Conservation (phyloP, 371 early-diverging fungal species). For the Mucor indicus region DNA sequence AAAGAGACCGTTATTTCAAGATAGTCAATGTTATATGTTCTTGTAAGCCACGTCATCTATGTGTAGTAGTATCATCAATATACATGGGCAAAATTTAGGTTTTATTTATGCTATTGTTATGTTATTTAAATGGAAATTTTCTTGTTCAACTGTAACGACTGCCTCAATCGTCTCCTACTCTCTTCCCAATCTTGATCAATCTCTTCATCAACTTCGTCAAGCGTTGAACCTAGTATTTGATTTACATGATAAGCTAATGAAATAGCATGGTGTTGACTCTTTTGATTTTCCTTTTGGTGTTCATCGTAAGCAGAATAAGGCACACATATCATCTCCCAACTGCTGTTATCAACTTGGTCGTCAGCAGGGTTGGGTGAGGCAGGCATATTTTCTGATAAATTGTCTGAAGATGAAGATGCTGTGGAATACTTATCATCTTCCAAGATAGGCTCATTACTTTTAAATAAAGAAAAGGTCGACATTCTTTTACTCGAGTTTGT, state of each 20-base stretch:
- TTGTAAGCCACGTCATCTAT: too few relatives aligned
- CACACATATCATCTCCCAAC: too few relatives aligned
- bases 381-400: constrained; percentile 10
- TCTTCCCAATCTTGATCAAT: constrained; percentile 27
- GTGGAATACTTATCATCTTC: constrained; percentile 1
- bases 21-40: too few relatives aligned
- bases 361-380: too few relatives aligned
- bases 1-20: too few relatives aligned
- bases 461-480: background rate
- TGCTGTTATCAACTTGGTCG: too few relatives aligned
- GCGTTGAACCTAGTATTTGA: constrained; percentile 15
- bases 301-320: background rate
- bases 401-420: background rate
- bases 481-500: too few relatives aligned
- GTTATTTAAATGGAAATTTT: too few relatives aligned
- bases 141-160: too few relatives aligned
- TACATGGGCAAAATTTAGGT: too few relatives aligned
- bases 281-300: background rate
- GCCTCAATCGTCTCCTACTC: constrained; percentile 9
- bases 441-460: background rate
- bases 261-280: background rate
- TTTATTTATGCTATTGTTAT: too few relatives aligned
- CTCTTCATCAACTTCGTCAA: constrained; percentile 25
- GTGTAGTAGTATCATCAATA: too few relatives aligned
- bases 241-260: constrained; percentile 16